These are phyloP conservation scores for Xylaria curta DNA, from an alignment of 495 filamentous ascomycete species.

Conservation along the genomic window DNA sequence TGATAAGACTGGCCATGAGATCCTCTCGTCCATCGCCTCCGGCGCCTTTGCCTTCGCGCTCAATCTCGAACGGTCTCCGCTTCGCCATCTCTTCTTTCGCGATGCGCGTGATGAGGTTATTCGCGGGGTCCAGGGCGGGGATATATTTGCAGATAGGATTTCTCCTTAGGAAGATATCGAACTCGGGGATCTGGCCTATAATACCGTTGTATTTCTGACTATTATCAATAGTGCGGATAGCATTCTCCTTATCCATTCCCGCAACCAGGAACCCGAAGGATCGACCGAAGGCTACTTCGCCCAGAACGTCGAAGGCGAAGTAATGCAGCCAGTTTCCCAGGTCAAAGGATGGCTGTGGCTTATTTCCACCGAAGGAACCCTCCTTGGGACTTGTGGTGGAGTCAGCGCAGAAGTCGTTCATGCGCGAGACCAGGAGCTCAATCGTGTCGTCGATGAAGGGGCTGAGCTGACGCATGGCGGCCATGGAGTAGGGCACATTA, in stretches of 20 bases:
- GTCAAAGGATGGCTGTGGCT: conserved; percentile 43
- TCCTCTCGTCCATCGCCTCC: conserved; percentile 54
- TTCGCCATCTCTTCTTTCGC: conserved; percentile 55
- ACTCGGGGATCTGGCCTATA: conserved; percentile 57
- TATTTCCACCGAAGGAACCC: conserved; percentile 34
- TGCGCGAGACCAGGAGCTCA: conserved; percentile 46
- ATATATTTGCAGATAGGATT: conserved; percentile 57
- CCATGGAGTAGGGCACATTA: conserved; percentile 60
- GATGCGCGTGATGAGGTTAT: conserved; percentile 58
- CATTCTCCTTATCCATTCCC: conserved; percentile 62
- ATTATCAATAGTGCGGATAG: conserved; percentile 60
- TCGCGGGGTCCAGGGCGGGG: conserved; percentile 53
- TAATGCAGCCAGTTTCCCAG: conserved; percentile 60
- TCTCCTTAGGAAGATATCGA: conserved; percentile 53
- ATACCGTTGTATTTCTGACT: conserved; percentile 62
- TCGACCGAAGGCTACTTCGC: conserved; percentile 68
- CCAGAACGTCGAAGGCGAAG: conserved; percentile 65
- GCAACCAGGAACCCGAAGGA: conserved; percentile 67
- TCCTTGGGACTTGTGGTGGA: conserved; percentile 34
- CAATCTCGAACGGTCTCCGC: conserved; percentile 52
- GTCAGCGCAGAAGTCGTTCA: conserved; percentile 45
- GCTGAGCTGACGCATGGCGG: conserved; percentile 57
- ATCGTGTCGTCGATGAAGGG: conserved; percentile 57
- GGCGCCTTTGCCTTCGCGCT: conserved; percentile 46
- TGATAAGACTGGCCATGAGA: conserved; percentile 54